Evolutionary conservation across 2,329 filamentous ascomycete genomes (phyloP).

Genomic region (Hypoxylon sp.): DNA sequence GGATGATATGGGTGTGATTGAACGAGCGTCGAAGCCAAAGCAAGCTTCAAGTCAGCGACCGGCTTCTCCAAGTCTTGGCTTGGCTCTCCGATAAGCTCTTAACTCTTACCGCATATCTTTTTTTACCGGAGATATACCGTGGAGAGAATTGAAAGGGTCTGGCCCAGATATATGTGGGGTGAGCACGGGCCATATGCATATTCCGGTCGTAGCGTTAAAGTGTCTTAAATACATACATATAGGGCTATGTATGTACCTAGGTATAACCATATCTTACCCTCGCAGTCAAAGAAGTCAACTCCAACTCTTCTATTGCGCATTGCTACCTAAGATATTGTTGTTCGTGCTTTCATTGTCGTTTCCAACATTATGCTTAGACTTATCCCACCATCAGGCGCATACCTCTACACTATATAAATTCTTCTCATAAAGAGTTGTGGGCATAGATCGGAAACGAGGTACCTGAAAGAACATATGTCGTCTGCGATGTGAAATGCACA

Average conservation of each 20-base stretch:
- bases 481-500: too few species aligned
- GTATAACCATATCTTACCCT: too few species aligned
- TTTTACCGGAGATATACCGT: conserved; percentile 24
- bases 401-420: too few species aligned
- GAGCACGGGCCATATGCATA: too few species aligned
- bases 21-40: conserved; percentile 13
- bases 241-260: too few species aligned
- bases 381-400: too few species aligned
- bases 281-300: neutral
- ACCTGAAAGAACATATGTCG: neutral
- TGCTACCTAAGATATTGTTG: neutral
- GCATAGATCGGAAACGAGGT: neutral
- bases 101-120: conserved; percentile 19
- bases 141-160: neutral
- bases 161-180: too few species aligned
- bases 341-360: neutral
- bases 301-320: neutral
- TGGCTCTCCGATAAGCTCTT: conserved; percentile 19
- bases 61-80: neutral
- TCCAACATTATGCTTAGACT: too few species aligned
- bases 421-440: neutral
- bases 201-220: neutral
- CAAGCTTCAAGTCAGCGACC: conserved; percentile 2
- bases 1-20: conserved; percentile 26
- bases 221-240: too few species aligned